These are phyloP conservation scores for Solanum virginianum DNA, from an alignment of 257 asterid genomes.

Conservation along the genomic window DNA sequence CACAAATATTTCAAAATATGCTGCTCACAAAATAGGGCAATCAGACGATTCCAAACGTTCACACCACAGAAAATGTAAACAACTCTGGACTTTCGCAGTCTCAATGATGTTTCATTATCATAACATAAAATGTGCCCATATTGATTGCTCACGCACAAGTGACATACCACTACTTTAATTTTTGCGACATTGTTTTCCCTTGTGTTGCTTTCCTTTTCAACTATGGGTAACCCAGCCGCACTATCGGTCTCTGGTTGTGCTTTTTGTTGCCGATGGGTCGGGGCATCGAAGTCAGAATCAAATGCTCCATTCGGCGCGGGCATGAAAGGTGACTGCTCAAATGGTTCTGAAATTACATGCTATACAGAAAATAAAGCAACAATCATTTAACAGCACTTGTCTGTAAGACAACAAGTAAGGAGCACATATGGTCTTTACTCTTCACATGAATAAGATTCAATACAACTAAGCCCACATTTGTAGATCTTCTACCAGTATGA, in stretches of 20 bases:
- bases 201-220: conserved; percentile 54
- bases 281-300: conserved; percentile 57
- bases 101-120: neutral
- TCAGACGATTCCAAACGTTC: neutral
- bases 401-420: neutral
- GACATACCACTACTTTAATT: conserved; percentile 96
- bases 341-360: conserved; percentile 93
- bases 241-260: conserved; percentile 55
- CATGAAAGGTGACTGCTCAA: conserved; percentile 93
- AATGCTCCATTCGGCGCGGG: conserved; percentile 66
- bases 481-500: neutral
- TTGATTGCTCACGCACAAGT: neutral
- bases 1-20: neutral
- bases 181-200: conserved; percentile 96
- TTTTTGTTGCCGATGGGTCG: conserved; percentile 38
- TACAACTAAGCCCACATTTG: neutral
- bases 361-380: conserved; percentile 26
- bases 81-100: neutral
- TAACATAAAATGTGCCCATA: neutral
- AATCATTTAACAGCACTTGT: neutral
- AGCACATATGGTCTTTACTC: neutral
- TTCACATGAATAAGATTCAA: neutral
- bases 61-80: neutral
- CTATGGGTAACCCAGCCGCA: conserved; percentile 29
- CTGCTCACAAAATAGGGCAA: neutral